Evolutionary conservation across 225 moss, liverwort and hornwort genomes (phyloP).

Genomic region (Physcomitrium patens): DNA sequence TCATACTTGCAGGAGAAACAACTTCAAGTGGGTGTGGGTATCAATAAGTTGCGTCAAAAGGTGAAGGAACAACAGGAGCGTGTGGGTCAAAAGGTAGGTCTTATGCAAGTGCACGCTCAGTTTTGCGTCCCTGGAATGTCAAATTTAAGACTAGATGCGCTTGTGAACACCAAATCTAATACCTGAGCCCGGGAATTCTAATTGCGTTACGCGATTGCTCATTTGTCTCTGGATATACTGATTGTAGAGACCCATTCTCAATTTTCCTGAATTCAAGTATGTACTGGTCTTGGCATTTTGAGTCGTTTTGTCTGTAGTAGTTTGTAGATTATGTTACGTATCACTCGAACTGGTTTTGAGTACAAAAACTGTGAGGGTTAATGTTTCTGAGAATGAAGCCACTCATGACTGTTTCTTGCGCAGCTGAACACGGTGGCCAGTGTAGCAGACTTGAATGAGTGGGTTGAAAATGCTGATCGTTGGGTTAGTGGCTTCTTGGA

Average conservation of each 20-base stretch:
- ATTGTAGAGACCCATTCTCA: neutral
- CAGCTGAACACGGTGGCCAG: constrained; percentile 90
- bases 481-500: constrained; percentile 99
- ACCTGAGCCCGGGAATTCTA: neutral
- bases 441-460: constrained; percentile 89
- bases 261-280: neutral
- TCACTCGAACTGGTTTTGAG: neutral
- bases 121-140: neutral
- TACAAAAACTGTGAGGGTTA: neutral
- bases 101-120: neutral
- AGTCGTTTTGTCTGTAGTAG: neutral
- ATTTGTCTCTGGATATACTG: neutral
- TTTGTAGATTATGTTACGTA: no score
- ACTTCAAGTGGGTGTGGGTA: constrained; percentile 94
- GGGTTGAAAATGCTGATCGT: constrained; percentile 99
- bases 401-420: constrained; percentile 10
- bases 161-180: neutral
- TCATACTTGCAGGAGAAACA: constrained; percentile 81
- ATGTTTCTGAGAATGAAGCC: neutral
- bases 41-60: constrained; percentile 91
- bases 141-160: neutral
- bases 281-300: neutral
- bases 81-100: constrained; percentile 87
- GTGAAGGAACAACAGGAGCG: constrained; percentile 99
- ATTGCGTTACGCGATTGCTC: neutral